Base-by-base conservation (phyloP, 768 basidiomycete genomes). In the Podaxis carcinomalis region DNA sequence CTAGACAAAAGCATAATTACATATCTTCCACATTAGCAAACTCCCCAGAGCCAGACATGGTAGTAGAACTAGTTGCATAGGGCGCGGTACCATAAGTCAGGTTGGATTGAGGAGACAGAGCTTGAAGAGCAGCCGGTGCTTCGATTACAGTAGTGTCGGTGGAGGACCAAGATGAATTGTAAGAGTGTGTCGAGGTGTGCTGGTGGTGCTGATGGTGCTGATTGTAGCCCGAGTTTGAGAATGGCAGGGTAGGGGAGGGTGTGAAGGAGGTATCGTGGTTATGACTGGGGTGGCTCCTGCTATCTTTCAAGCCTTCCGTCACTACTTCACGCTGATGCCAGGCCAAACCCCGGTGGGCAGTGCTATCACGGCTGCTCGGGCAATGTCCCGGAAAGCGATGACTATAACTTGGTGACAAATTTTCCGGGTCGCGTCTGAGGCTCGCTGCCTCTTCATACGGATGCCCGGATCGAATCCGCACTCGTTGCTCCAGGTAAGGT, bases 41-140 rank as follows among this genome's bases (percentile, higher is more conserved):
- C 32, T 78, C 79, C 49, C 78, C 80, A 57, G 78, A 74, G 57
- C 75, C 77, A 21, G 79, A 74, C 52, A 78, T 66, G 13, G 74
- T 67, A 55, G 76, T 65, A 50, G 72, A 74, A 27, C 74, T 71
- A 61, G 68, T 70, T 32, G 73, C 68, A 25, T 67, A 65, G 65
- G 78, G 75, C 14, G 73, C 65, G 10, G 68, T 71, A 19, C 73
- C 70, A 61, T 78, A 77, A 28, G 71, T 69, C 36, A 72, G 61
- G 62, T 58, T 65, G 62, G 65, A 32, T 57, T 72, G 68, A 42
- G 63, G 63, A 21, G 69, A 67, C 56, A 73, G 68, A n/a, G 72
- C 65, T 54, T 79, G 77, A 6, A 78, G 70, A 49, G 59, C 52
- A 21, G 59, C 51, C 1, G 74, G 73, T 9, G 75, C 75, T 16